These are phyloP conservation scores for Cladosporium halotolerans DNA, from an alignment of 2,329 filamentous ascomycete genomes.

Conservation along the genomic window DNA sequence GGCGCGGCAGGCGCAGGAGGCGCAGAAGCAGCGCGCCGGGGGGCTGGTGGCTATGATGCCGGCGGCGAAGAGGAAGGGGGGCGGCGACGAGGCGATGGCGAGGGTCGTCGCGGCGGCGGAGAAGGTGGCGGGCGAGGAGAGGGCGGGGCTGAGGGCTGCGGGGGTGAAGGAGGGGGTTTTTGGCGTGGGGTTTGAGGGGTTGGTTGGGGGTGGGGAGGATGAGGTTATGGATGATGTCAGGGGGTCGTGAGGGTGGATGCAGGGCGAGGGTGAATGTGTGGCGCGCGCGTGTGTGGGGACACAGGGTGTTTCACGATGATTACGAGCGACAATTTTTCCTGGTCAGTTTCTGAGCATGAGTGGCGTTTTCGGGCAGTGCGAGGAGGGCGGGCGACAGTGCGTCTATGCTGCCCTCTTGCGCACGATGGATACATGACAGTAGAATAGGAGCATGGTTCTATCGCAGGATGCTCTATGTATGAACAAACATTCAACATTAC, in stretches of 20 bases:
- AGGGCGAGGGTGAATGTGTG: not conserved
- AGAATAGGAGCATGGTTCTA: too few relatives aligned
- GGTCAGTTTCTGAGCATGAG: not conserved
- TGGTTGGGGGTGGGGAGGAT: not conserved
- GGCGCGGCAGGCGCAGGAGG: slow-evolving; percentile 48
- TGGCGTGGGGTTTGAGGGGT: slow-evolving; percentile 17
- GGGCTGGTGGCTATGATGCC: slow-evolving; percentile 20
- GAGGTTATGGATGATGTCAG: slow-evolving; percentile 26
- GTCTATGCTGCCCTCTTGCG: slow-evolving; percentile 2
- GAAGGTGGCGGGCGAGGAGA: slow-evolving; percentile 56
- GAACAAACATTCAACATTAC: too few relatives aligned
- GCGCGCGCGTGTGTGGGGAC: not conserved
- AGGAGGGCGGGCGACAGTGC: slow-evolving; percentile 8
- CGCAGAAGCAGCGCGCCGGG: slow-evolving; percentile 24
- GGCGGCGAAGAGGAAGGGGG: slow-evolving; percentile 20
- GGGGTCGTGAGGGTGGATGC: slow-evolving; percentile 3
- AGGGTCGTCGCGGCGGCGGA: slow-evolving; percentile 58
- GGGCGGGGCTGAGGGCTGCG: slow-evolving; percentile 55
- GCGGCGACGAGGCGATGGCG: slow-evolving; percentile 46
- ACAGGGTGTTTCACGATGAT: not conserved
- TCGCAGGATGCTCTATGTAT: too few relatives aligned
- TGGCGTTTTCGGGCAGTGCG: not conserved
- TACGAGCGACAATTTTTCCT: not conserved
- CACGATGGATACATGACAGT: too few relatives aligned
- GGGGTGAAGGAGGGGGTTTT: slow-evolving; percentile 61